Conservation (phyloP, 495 filamentous ascomycete species). For the Annulohypoxylon stygium region DNA sequence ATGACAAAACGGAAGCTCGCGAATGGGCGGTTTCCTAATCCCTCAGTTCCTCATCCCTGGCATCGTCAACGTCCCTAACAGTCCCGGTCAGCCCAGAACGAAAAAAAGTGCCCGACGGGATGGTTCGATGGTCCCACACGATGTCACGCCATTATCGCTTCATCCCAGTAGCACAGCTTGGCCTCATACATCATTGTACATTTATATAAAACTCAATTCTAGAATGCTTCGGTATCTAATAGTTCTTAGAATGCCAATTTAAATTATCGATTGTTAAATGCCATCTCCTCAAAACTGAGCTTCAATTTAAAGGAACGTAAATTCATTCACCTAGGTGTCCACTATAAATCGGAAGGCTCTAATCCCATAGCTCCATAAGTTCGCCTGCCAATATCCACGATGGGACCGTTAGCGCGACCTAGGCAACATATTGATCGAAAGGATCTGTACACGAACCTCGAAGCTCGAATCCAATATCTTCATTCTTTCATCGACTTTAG, state of each 20-base stretch:
- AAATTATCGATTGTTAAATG: neutral
- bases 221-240: neutral
- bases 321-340: neutral
- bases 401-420: conserved; percentile 46
- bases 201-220: conserved; percentile 16
- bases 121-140: conserved; percentile 47
- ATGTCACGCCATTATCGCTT: conserved; percentile 45
- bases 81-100: conserved; percentile 33
- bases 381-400: conserved; percentile 12
- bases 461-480: conserved; percentile 75
- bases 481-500: conserved; percentile 81
- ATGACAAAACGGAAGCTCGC: conserved; percentile 13
- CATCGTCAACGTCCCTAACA: neutral
- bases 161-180: conserved; percentile 14
- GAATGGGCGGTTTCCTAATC: conserved; percentile 24
- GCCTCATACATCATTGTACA: conserved; percentile 7
- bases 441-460: conserved; percentile 74
- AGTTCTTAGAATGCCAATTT: neutral
- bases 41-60: neutral
- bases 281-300: neutral
- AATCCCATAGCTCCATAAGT: neutral
- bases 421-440: conserved; percentile 76
- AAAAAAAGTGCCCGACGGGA: conserved; percentile 29
- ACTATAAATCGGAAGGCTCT: neutral
- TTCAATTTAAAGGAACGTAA: neutral